A percentile compares a stretch with the other conserved stretches of the same genome.
Evolutionary conservation across 441 rosid species (phyloP).

Genomic region (Jatropha podagrica): DNA sequence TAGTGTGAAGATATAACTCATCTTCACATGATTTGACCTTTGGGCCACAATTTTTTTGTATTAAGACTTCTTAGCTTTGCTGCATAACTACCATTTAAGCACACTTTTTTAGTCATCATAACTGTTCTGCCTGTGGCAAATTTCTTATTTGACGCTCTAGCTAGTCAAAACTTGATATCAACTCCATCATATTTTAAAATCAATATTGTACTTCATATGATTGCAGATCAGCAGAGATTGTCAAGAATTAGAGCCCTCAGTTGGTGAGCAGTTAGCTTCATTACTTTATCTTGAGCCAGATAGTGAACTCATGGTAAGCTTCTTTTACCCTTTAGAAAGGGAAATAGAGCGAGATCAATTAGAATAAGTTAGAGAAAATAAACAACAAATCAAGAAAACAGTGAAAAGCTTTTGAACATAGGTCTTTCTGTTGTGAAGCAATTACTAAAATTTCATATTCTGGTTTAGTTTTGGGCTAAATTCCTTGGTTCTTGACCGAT

Average conservation of each 20-base stretch:
- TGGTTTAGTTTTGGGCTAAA: background rate
- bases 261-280: conserved; percentile 94
- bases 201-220: conserved; percentile 23
- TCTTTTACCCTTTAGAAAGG: background rate
- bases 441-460: background rate
- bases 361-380: background rate
- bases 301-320: conserved; percentile 94
- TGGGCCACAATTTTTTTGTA: background rate
- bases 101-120: background rate
- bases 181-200: conserved; percentile 8
- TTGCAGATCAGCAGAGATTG: conserved; percentile 99
- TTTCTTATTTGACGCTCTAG: background rate
- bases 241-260: conserved; percentile 90
- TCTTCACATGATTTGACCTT: background rate
- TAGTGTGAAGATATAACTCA: background rate
- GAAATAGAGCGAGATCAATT: background rate
- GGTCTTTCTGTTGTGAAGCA: background rate
- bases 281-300: conserved; percentile 96
- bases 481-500: no score
- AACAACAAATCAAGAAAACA: background rate
- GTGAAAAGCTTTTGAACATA: background rate
- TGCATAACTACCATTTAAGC: background rate
- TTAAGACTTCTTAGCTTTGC: background rate
- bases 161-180: background rate
- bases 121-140: background rate